Base-by-base conservation (phyloP, 2,329 filamentous ascomycete species). In the Colletotrichum camelliae region DNA sequence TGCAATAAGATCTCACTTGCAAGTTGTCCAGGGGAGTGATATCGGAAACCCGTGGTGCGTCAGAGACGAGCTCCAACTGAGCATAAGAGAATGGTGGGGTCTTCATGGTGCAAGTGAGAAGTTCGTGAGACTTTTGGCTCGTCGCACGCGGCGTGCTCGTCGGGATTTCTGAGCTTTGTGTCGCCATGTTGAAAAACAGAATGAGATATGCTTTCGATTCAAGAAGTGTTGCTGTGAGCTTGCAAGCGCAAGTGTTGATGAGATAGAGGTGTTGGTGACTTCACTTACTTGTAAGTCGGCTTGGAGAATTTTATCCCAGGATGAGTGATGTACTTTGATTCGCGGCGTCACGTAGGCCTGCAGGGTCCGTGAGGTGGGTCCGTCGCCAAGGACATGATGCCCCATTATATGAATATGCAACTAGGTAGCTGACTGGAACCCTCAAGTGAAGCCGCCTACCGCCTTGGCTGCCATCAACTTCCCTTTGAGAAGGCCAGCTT, bases 1-100 rank as follows among this genome's bases (percentile, higher is more conserved):
- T 91, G 78, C 94, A 90, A 80, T 94, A 92, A 1, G 91, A 87
- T 39, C 91, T 91, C 21, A 90, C 87, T 48, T 92, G 92, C 4
- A 95, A 85, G 4, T 88, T 85, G 83, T 96, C 94, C 7, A 95
- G 31, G 5, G 48, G 24, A 12, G 35, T 24, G 52, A 21, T 10
- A 16, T 37, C 48, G 12, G 58, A 64, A 55, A 27, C 13, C 10
- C 21, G 64, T 21, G 80, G 77, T 16, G 78, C 74, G 35, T 82
- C 79, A 60, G 81, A 85, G 74, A 86, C 80, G 31, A 91, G 84
- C 77, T 90, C 84, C 1, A 93, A 85, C 75, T 91, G 90, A 35
- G 86, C 87, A 82, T 93, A 93, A 61, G 91, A 87, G 81, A 88
- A 91, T 6, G 86, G 84, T 3, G 91, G 89, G 29, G 83, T 77